Conservation (phyloP, 2,329 filamentous ascomycete genomes). For the Fragosphaeria purpurea region DNA sequence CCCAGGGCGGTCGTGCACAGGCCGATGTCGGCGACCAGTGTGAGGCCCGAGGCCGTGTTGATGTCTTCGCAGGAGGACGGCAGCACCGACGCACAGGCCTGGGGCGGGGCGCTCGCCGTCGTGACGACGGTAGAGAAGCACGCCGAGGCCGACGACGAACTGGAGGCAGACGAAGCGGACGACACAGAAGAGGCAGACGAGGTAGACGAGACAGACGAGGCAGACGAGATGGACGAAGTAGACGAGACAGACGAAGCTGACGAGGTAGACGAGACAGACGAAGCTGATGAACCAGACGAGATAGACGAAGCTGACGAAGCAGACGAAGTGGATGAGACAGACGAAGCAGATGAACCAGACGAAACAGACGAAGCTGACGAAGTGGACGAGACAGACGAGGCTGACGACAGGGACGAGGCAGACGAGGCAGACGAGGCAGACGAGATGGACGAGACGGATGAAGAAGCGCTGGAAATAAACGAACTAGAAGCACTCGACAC, state of each 20-base stretch:
- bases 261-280: not conserved
- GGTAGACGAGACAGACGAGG: not conserved
- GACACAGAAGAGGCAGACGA: not conserved
- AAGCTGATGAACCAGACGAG: not conserved
- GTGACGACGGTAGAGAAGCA: constrained; percentile 5
- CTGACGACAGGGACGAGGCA: not conserved
- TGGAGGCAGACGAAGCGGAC: not conserved
- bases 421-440: not conserved
- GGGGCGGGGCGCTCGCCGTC: not conserved
- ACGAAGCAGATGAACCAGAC: not conserved
- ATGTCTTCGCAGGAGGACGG: constrained; percentile 3
- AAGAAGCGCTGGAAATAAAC: not conserved
- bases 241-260: not conserved
- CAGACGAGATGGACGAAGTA: not conserved
- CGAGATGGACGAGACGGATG: not conserved
- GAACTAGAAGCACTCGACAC: not conserved
- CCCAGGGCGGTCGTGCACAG: constrained; percentile 1
- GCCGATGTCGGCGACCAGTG: not conserved
- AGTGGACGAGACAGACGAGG: not conserved
- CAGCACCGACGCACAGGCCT: constrained; percentile 5
- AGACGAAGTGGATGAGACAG: not conserved
- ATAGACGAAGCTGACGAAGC: not conserved
- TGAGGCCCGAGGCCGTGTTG: not conserved
- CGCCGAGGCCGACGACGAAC: not conserved
- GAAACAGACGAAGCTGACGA: not conserved